These are phyloP conservation scores for Panellus pusillus DNA, from an alignment of 768 basidiomycete species.

Conservation along the genomic window DNA sequence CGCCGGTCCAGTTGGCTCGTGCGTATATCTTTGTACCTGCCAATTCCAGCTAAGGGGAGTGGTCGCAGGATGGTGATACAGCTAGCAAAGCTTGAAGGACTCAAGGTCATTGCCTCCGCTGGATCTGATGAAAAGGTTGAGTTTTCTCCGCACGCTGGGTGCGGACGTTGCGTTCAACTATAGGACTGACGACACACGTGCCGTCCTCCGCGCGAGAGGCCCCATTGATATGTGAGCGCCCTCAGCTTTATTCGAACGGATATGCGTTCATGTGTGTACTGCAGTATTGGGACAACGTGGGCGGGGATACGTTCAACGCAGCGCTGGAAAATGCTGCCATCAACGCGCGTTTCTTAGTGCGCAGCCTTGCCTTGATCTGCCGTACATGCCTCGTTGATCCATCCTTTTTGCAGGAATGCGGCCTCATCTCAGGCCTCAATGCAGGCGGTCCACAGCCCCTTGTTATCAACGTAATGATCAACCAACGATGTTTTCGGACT, in stretches of 20 bases:
- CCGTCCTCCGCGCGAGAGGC: constrained; percentile 50
- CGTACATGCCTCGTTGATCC: not conserved
- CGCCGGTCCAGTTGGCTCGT: constrained; percentile 64
- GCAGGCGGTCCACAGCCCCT: too few species aligned
- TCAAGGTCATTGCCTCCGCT: constrained; percentile 70
- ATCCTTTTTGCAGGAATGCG: constrained; percentile 34
- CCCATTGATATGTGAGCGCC: constrained; percentile 42
- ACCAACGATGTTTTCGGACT: not conserved
- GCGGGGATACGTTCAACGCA: constrained; percentile 57
- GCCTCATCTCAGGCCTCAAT: constrained; percentile 34
- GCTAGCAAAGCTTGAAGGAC: constrained; percentile 49
- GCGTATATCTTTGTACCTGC: constrained; percentile 22
- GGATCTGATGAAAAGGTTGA: constrained; percentile 75
- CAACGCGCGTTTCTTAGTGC: constrained; percentile 52
- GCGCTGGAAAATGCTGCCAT: constrained; percentile 47
- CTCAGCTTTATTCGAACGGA: not conserved
- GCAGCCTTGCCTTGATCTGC: constrained; percentile 24
- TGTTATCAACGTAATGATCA: too few species aligned
- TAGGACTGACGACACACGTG: constrained; percentile 59
- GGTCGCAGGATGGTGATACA: constrained; percentile 45
- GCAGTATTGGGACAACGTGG: constrained; percentile 61
- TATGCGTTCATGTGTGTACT: not conserved
- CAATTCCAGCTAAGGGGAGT: not conserved
- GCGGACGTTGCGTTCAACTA: constrained; percentile 75
- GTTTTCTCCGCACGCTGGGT: constrained; percentile 59